Evolutionary conservation across 495 filamentous ascomycete genomes (phyloP), one percentile per base, ranked within the genome.

Genomic region (Annulohypoxylon stygium): DNA sequence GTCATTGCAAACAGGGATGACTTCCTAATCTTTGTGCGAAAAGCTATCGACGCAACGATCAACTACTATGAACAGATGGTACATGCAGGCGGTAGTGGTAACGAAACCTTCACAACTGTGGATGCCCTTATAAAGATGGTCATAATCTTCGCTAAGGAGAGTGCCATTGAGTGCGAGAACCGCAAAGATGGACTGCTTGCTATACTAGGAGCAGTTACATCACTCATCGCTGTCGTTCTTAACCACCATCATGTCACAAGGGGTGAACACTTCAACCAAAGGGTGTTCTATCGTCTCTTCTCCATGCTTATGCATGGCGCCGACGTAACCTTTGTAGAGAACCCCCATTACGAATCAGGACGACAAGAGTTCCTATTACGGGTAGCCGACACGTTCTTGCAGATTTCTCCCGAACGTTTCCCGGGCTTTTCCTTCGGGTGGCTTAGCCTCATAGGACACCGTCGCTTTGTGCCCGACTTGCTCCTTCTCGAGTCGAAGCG

Each of bases 101-200:
- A 90, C 33, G 91, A 94, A 54, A 89, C 88, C 1, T 97, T 92
- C 78, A 83, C 92, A 33, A 85, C 91, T 30, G 88, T 93, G 60
- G 96, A 99, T 80, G 91, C 92, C n/a, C 86, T 99, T 45, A 93
- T 90, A n/a, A 93, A 92, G 77, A 86, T 99, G 50, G 86, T 97
- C 43, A 83, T 92, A 25, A 83, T 90, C 30, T 88, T 98, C 25
- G 88, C 94, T 68, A 90, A 88, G 78, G 89, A 86, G 78, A 76
- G 76, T 41, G 62, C 43, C 3, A 59, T 47, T 14, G 70, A 76
- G 20, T 51, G 59, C 11, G 63, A 73, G 5, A 71, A 78, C 54
- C 65, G 65, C 2, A 74, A 54, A 23, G 47, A 65, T 12, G 65
- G 67, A 1, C 57, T 74, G 14, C 39, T 76, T 16, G 78, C 34